Conservation (phyloP, 495 filamentous ascomycete species). For the Xylaria acuta region DNA sequence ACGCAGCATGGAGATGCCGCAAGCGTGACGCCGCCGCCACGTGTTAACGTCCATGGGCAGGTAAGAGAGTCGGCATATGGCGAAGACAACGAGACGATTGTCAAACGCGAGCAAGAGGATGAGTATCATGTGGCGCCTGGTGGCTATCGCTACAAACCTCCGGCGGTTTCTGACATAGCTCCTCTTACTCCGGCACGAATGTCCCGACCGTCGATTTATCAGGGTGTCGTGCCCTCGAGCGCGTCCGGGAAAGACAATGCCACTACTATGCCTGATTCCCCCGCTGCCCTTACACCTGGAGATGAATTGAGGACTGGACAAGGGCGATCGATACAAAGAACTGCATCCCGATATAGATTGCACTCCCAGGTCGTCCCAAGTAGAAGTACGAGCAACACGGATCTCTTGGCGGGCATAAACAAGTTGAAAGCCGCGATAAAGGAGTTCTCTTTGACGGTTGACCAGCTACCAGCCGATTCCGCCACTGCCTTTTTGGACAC, state of each 20-base stretch:
- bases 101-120: background rate
- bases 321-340: too few relatives aligned
- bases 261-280: background rate
- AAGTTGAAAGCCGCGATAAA: background rate
- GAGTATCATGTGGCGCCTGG: background rate
- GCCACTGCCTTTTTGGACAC: background rate
- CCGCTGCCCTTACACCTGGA: too few relatives aligned
- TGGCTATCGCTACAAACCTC: background rate
- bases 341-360: background rate
- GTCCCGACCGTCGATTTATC: background rate
- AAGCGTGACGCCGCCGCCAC: background rate
- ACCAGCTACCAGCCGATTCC: background rate
- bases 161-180: background rate
- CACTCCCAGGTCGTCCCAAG: background rate
- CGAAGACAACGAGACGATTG: background rate
- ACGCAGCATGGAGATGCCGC: too few relatives aligned
- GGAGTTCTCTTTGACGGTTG: background rate
- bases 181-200: background rate
- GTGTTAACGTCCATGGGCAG: background rate
- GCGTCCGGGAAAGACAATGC: background rate
- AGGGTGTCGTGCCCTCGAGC: background rate
- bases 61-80: background rate
- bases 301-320: too few relatives aligned
- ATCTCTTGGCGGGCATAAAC: background rate
- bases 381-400: background rate